Evolutionary conservation across 768 basidiomycete species (phyloP).

Genomic region (Pleurotus giganteus): DNA sequence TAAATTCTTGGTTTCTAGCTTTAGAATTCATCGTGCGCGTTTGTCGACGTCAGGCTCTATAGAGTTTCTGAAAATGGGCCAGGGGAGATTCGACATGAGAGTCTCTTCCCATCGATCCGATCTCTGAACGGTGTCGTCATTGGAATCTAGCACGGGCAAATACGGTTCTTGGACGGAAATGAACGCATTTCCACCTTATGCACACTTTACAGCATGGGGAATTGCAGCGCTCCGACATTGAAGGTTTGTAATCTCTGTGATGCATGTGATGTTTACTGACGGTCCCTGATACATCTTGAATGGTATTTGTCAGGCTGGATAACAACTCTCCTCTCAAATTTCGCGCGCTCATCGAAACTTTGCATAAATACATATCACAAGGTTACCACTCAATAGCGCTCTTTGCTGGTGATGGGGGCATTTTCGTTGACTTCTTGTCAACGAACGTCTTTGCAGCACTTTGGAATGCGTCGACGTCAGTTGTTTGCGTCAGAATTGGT

Average conservation of each 20-base stretch:
- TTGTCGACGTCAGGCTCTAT: too few relatives aligned
- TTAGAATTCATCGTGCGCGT: too few relatives aligned
- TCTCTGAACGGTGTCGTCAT: neutral
- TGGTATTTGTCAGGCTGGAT: too few relatives aligned
- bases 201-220: too few relatives aligned
- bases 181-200: neutral
- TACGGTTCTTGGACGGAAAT: neutral
- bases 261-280: too few relatives aligned
- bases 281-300: too few relatives aligned
- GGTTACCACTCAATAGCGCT: constrained; percentile 21
- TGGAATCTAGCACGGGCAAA: neutral
- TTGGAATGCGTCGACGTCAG: constrained; percentile 23
- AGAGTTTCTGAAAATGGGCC: too few relatives aligned
- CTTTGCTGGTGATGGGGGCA: constrained; percentile 10
- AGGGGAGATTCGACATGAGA: constrained; percentile 16
- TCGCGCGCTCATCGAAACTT: neutral
- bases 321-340: too few relatives aligned
- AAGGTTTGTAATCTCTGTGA: too few relatives aligned
- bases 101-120: neutral
- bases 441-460: constrained; percentile 19
- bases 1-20: too few relatives aligned
- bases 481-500: constrained; percentile 16
- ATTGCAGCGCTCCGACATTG: too few relatives aligned
- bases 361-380: constrained; percentile 18
- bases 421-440: constrained; percentile 1